A percentile compares a stretch with the other conserved stretches of the same genome.
phyloP scores from a whole-genome alignment of 768 basidiomycete genomes.

The Agrocybe chaxingu region DNA sequence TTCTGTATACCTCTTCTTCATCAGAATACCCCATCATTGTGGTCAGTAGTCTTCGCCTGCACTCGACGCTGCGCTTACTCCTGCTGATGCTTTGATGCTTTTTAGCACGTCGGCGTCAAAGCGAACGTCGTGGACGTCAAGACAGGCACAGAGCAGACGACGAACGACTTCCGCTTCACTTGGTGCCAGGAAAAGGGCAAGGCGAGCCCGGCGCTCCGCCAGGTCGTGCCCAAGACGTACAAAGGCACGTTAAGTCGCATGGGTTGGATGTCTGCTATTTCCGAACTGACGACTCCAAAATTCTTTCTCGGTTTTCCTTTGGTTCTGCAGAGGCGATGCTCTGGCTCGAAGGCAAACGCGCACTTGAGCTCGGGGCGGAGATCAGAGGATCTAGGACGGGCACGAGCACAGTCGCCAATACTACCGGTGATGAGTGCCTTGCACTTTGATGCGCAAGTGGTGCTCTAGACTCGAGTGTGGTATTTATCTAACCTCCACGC shows the following conservation, averaged over 20 bases:
- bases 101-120: conserved; percentile 66
- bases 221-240: conserved; percentile 69
- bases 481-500: too few relatives aligned
- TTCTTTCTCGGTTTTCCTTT: conserved; percentile 12
- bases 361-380: conserved; percentile 66
- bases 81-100: neutral
- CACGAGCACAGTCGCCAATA: neutral
- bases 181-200: conserved; percentile 45
- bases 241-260: conserved; percentile 40
- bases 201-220: conserved; percentile 29
- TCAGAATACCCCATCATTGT: conserved; percentile 51
- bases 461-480: too few relatives aligned
- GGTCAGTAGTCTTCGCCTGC: conserved; percentile 34
- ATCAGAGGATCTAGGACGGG: conserved; percentile 35
- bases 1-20: conserved; percentile 58
- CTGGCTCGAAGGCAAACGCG: conserved; percentile 77
- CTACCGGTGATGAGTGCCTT: conserved; percentile 4
- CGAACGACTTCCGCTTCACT: conserved; percentile 77
- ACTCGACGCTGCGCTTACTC: neutral
- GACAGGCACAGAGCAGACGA: conserved; percentile 62
- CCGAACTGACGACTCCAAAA: neutral
- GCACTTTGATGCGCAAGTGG: neutral
- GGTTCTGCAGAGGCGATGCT: conserved; percentile 68
- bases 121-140: conserved; percentile 69
- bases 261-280: neutral